phyloP scores from a whole-genome alignment of 2,329 filamentous ascomycete genomes.

The Alternaria arbusti region DNA sequence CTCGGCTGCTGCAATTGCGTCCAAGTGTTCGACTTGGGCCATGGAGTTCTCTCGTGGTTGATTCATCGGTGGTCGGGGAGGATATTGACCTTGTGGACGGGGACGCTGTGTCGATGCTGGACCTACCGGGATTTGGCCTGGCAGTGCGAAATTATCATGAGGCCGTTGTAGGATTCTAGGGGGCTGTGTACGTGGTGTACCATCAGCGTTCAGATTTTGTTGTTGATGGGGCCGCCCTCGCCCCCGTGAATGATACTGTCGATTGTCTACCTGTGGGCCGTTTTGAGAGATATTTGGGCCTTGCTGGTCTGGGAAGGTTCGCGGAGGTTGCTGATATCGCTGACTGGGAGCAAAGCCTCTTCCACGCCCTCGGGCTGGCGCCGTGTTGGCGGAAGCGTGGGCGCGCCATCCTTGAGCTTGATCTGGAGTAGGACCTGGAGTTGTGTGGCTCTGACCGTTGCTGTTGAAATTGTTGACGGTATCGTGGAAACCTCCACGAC shows the following conservation, averaged over 20 bases:
- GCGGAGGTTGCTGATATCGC: conserved; percentile 15
- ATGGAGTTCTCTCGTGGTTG: conserved; percentile 34
- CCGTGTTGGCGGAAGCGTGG: not conserved
- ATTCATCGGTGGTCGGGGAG: conserved; percentile 21
- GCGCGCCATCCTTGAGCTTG: conserved; percentile 14
- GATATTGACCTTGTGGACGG: conserved; percentile 18
- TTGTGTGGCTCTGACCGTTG: conserved; percentile 4
- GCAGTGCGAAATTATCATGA: conserved; percentile 9
- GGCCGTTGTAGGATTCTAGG: conserved; percentile 33
- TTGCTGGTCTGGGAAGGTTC: conserved; percentile 4
- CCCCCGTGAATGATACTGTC: not conserved
- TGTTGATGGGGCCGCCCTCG: conserved; percentile 6
- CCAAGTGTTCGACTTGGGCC: conserved; percentile 52
- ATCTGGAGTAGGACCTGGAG: conserved; percentile 14
- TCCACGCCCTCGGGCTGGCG: conserved; percentile 14
- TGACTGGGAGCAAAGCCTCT: conserved; percentile 11
- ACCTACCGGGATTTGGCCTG: conserved; percentile 5
- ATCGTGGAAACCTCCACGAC: conserved; percentile 20
- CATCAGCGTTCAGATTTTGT: not conserved
- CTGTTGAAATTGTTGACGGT: conserved; percentile 15
- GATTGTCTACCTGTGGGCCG: not conserved
- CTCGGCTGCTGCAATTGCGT: conserved; percentile 53
- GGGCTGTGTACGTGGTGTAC: conserved; percentile 4
- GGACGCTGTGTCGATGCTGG: conserved; percentile 12
- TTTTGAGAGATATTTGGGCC: conserved; percentile 3